A percentile compares a stretch with the other conserved stretches of the same genome.
These are phyloP conservation scores for Barnettozyma sucrosica DNA, from an alignment of 805 yeast genomes.

Conservation along the genomic window DNA sequence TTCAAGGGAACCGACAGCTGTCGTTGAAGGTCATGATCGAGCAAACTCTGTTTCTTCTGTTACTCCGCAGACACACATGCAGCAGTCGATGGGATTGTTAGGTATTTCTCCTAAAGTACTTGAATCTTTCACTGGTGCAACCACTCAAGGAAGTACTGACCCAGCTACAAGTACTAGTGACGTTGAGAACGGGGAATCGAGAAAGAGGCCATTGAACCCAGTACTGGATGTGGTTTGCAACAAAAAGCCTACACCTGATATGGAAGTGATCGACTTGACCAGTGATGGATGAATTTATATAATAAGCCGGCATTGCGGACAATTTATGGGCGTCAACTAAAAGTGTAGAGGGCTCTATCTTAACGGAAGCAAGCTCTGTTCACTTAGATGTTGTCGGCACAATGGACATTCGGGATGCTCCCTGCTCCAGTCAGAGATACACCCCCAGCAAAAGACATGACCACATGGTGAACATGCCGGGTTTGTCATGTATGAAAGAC, in stretches of 20 bases:
- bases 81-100: neutral
- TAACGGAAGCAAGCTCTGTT: constrained; percentile 24
- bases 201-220: neutral
- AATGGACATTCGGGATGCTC: constrained; percentile 88
- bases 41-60: neutral
- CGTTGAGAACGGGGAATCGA: neutral
- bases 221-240: neutral
- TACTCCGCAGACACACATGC: neutral
- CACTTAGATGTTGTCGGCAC: constrained; percentile 64
- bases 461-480: constrained; percentile 91
- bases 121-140: neutral
- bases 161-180: neutral
- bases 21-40: neutral
- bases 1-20: neutral
- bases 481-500: constrained; percentile 70
- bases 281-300: constrained; percentile 1
- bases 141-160: neutral
- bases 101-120: constrained; percentile 1
- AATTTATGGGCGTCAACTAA: too few relatives aligned
- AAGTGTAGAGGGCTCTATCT: constrained; percentile 8
- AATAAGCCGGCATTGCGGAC: neutral
- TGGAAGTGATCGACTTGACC: constrained; percentile 5
- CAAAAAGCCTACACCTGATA: neutral
- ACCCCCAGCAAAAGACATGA: constrained; percentile 88
- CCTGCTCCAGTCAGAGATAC: constrained; percentile 84